Base-by-base conservation (phyloP, 352 stramenopile species). In the Globisporangium parvum region DNA sequence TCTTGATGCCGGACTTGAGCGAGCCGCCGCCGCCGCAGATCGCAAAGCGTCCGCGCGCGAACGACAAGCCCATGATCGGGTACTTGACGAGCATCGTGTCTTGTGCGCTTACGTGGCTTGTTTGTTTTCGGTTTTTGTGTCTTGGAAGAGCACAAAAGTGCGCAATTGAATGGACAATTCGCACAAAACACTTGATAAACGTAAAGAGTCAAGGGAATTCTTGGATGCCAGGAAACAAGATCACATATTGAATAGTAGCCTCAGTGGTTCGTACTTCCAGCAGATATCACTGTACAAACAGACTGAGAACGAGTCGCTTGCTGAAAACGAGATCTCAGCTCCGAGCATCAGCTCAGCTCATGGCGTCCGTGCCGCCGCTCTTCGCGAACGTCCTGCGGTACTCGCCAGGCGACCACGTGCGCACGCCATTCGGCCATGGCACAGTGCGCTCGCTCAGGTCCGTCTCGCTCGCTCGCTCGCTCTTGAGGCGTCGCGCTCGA, bases 11-110 rank as follows among this genome's bases (percentile, higher is more conserved):
- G 12, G 81, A 91, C 66, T 84, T 90, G 51, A 91, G 75, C 24
- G 80, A 92, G 20, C 84, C 84, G 53, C 84, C 84, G 48, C 84
- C 84, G 28, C 84, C 84, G 62, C 84, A 92, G 63, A 94, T 91
- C 15, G 82, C 84, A 26, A 92, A 85, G 59, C 76, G 72, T 14
- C 78, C 69, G 53, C 67, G 78, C 57, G 74, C 77, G 60, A 88
- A 86, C 37, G 79, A 88, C 1, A 93, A 70, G 53, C 82, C 83
- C 70, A 93, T 86, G 63, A 93, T 89, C 28, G 83, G 83, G 60
- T 91, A 93, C 63, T 86, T 88, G 64, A 92, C 82, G 49, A 80
- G 68, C 80, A 93, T 93, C 20, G 11, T 69, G 54, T 18, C 26
- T 51, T 41, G 37, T 41, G 37, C 37, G 37, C 48, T 50, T 17